phyloP scores from a whole-genome alignment of 257 asterid species.

The Henckelia pumila region DNA sequence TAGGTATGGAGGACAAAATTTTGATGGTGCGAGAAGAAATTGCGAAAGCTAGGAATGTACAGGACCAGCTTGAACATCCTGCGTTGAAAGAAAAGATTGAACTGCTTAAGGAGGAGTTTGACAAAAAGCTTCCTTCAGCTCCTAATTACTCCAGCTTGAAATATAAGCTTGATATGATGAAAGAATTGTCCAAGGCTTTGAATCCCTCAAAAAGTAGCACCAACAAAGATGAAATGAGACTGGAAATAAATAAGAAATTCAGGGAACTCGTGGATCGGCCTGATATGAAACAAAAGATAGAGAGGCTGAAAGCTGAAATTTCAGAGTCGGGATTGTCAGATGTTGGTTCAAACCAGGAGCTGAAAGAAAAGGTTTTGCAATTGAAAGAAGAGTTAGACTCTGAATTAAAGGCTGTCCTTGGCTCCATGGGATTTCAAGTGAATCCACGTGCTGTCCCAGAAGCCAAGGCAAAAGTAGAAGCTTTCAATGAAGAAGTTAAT shows the following conservation, averaged over 20 bases:
- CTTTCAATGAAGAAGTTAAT: slow-evolving; percentile 45
- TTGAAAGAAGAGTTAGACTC: slow-evolving; percentile 47
- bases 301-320: slow-evolving; percentile 54
- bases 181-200: slow-evolving; percentile 48
- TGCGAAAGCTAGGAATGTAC: slow-evolving; percentile 50
- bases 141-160: slow-evolving; percentile 60
- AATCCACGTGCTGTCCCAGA: slow-evolving; percentile 31
- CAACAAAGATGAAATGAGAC: slow-evolving; percentile 42
- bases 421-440: slow-evolving; percentile 48
- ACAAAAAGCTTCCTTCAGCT: slow-evolving; percentile 51
- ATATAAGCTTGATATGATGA: slow-evolving; percentile 52
- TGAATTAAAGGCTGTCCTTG: slow-evolving; percentile 47
- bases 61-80: slow-evolving; percentile 42
- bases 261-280: slow-evolving; percentile 45
- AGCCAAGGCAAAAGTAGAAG: slow-evolving; percentile 39
- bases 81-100: slow-evolving; percentile 58
- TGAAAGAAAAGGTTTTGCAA: slow-evolving; percentile 53
- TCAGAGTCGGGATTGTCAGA: slow-evolving; percentile 43
- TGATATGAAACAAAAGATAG: slow-evolving; percentile 56
- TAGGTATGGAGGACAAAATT: slow-evolving; percentile 60
- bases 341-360: slow-evolving; percentile 41
- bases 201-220: slow-evolving; percentile 33
- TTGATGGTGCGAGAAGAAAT: slow-evolving; percentile 54
- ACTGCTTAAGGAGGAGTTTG: slow-evolving; percentile 52
- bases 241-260: slow-evolving; percentile 50